Evolutionary conservation across 108 stramenopile species (phyloP).

Genomic region (Nannochloropsis granulata): DNA sequence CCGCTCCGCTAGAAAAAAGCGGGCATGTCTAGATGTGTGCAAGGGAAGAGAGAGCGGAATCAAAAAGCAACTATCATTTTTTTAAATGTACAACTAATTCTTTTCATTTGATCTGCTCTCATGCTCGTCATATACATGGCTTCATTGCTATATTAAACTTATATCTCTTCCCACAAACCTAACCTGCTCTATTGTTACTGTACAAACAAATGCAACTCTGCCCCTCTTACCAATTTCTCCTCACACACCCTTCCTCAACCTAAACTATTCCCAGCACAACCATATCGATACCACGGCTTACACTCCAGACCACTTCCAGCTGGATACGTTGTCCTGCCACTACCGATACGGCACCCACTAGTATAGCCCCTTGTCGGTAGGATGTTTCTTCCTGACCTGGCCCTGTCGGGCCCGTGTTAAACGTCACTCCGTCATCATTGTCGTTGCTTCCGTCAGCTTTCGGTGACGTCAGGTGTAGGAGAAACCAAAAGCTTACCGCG

Average conservation of each 20-base stretch:
- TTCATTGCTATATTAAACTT: too few species aligned
- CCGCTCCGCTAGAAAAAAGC: too few species aligned
- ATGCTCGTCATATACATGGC: too few species aligned
- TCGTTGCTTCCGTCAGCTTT: background rate
- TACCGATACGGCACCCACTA: background rate
- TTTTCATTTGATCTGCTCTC: too few species aligned
- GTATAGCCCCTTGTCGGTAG: background rate
- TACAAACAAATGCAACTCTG: too few species aligned
- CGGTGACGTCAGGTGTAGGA: background rate
- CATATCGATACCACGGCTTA: background rate
- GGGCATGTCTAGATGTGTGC: too few species aligned
- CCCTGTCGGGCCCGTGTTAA: background rate
- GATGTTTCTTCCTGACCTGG: background rate
- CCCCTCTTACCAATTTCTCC: too few species aligned
- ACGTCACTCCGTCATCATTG: background rate
- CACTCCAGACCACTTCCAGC: background rate
- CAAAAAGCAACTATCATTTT: too few species aligned
- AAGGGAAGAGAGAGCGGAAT: too few species aligned
- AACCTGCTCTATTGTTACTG: too few species aligned
- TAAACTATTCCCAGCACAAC: background rate
- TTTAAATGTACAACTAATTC: too few species aligned
- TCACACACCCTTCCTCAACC: background rate
- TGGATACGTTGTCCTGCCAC: background rate
- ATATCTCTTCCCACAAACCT: too few species aligned
- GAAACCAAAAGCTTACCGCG: constrained; percentile 31